Percentiles rank a stretch among this genome's conserved stretches.
These are phyloP conservation scores for Trichosporon sp. DNA, from an alignment of 1,284 basidiomycete species.

Conservation along the genomic window DNA sequence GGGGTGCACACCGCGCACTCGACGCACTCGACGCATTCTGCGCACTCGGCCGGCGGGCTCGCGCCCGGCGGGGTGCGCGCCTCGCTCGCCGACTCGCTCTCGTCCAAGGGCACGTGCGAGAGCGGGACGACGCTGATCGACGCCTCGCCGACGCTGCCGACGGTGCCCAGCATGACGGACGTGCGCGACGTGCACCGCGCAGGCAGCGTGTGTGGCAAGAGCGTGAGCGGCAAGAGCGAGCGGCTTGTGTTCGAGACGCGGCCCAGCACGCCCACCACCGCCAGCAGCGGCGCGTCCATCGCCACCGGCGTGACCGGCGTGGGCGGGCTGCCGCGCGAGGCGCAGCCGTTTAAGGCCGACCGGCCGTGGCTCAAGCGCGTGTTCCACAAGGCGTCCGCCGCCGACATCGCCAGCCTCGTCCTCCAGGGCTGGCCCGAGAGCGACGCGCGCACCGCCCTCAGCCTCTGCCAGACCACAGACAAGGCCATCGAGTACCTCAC, in stretches of 20 bases:
- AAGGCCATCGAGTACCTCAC: not conserved
- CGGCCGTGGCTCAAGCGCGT: conserved; percentile 1
- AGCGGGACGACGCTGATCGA: not conserved
- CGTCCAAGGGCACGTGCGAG: not conserved
- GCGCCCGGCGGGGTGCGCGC: not conserved
- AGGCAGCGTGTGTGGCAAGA: not conserved
- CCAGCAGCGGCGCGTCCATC: not conserved
- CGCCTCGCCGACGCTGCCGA: not conserved
- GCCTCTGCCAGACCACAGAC: not conserved
- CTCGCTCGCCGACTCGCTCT: not conserved
- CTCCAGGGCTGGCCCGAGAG: conserved; percentile 1
- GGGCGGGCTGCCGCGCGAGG: not conserved
- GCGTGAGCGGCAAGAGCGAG: not conserved
- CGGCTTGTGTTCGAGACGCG: not conserved
- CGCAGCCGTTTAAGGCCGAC: not conserved
- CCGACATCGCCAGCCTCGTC: not conserved
- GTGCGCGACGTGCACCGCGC: not conserved
- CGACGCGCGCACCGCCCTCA: not conserved
- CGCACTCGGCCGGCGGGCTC: not conserved
- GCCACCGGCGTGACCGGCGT: not conserved
- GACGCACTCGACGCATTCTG: not conserved
- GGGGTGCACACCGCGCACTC: not conserved
- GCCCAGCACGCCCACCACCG: not conserved
- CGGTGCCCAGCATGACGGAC: not conserved
- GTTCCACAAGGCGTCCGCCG: not conserved